Base-by-base conservation (phyloP, 2,329 filamentous ascomycete species). In the Beauveria asiatica region DNA sequence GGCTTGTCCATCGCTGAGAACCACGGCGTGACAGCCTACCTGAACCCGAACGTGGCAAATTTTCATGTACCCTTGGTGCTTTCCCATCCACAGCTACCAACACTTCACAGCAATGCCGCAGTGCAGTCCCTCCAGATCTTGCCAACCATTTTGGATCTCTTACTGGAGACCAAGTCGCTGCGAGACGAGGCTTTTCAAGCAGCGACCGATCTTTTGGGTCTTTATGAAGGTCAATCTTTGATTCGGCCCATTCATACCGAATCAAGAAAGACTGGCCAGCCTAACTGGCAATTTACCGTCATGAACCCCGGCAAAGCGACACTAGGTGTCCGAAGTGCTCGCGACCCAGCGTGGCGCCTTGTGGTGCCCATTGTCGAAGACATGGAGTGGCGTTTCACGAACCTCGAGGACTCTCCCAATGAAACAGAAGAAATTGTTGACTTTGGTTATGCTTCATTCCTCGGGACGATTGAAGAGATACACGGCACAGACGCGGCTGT, bases 191-290 rank as follows among this genome's bases (percentile, higher is more conserved):
- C 67, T 13, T 63, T 55, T 16, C 48, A 62, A 5, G 66, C 68
- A 11, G 68, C 70, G 0, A 61, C 58, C 2, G 70, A 72, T 44
- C 65, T 73, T 8, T 52, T 67, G 2, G 59, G 65, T 19, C 69
- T 71, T 50, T 73, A 72, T 50, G 71, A 73, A 54, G 71, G 71
- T 2, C 69, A 73, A 46, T 72, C 70, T 5, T 65, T 73, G 7
- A 69, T 73, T 37, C 70, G 72, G 63, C 69, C 33, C 63, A 64
- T 52, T 64, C 61, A 30, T 5, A 21, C 33, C 2, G 63, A 25
- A 61, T 62, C 3, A 6, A 51, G 46, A 63, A 61, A 2, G 62
- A 66, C 5, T 62, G 67, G 19, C 65, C 65, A 10, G 61, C 68
- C 45, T 70, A 62, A 65, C 45, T 69, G 66, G 66, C 64, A 68